Conservation (phyloP, 768 basidiomycete genomes). For the Clathrus columnatus region DNA sequence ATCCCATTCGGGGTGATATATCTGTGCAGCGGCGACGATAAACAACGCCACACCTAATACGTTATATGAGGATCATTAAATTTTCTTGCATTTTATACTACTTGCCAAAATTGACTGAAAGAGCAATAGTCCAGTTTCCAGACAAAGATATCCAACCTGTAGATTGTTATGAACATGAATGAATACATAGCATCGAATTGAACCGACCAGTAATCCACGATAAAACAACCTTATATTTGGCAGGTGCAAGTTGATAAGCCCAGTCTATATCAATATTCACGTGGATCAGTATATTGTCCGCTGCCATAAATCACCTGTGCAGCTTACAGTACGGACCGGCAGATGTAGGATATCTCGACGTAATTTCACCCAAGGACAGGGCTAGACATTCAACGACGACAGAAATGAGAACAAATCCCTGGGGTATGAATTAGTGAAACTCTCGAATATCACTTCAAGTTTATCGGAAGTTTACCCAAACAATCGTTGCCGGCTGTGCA, state of each 20-base stretch:
- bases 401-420: slow-evolving; percentile 43
- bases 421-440: neutral
- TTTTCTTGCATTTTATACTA: neutral
- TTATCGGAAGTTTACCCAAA: neutral
- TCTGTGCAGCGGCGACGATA: slow-evolving; percentile 47
- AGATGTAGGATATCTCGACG: slow-evolving; percentile 52
- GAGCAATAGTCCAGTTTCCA: slow-evolving; percentile 60
- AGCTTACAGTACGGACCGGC: slow-evolving; percentile 43
- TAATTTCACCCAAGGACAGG: slow-evolving; percentile 48
- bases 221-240: slow-evolving; percentile 38
- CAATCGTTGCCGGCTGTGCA: slow-evolving; percentile 14
- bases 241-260: slow-evolving; percentile 52
- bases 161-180: neutral
- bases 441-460: neutral
- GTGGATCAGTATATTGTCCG: neutral
- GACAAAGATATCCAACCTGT: slow-evolving; percentile 60
- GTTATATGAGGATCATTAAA: neutral
- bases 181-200: neutral
- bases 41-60: slow-evolving; percentile 53
- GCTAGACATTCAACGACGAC: slow-evolving; percentile 39
- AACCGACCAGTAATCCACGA: slow-evolving; percentile 41
- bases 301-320: neutral
- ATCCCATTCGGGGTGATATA: slow-evolving; percentile 51
- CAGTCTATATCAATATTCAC: slow-evolving; percentile 29
- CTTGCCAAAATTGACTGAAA: slow-evolving; percentile 54